phyloP scores from a whole-genome alignment of 2,329 filamentous ascomycete genomes.

The Aspergillus bombycis region DNA sequence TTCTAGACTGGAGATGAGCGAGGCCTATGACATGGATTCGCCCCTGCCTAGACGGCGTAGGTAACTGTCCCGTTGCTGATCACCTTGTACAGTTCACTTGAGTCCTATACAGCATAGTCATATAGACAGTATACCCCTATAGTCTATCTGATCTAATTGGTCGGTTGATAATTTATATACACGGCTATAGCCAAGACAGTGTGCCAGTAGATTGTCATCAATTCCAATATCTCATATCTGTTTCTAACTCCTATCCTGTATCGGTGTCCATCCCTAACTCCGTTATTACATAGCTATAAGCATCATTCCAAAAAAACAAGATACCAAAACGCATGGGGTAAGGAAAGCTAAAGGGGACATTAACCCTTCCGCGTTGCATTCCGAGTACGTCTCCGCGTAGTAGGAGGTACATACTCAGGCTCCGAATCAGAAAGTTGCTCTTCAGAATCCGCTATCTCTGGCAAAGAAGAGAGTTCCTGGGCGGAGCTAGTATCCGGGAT shows the following conservation, averaged over 20 bases:
- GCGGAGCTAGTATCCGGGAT: slow-evolving; percentile 10
- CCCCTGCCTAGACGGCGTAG: slow-evolving; percentile 24
- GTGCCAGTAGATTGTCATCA: background rate
- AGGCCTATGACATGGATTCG: slow-evolving; percentile 26
- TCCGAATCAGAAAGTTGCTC: slow-evolving; percentile 11
- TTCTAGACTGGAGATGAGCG: slow-evolving; percentile 4
- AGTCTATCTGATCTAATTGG: background rate
- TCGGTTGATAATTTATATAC: background rate
- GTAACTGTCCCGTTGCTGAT: background rate
- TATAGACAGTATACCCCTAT: background rate
- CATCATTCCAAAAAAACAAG: background rate
- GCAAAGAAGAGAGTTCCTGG: slow-evolving; percentile 18
- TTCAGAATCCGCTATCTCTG: slow-evolving; percentile 3
- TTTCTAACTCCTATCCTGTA: background rate
- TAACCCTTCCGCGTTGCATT: slow-evolving; percentile 12
- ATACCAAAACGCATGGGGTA: background rate
- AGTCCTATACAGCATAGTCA: background rate
- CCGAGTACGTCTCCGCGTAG: slow-evolving; percentile 29
- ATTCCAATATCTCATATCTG: background rate
- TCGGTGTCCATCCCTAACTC: background rate
- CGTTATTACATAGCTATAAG: background rate
- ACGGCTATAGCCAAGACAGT: background rate
- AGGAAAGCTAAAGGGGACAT: background rate
- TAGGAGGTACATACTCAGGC: slow-evolving; percentile 24
- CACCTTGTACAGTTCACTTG: background rate